These are phyloP conservation scores for Jaenimonas drosophilae DNA, from an alignment of 208 protist species.

Conservation along the genomic window DNA sequence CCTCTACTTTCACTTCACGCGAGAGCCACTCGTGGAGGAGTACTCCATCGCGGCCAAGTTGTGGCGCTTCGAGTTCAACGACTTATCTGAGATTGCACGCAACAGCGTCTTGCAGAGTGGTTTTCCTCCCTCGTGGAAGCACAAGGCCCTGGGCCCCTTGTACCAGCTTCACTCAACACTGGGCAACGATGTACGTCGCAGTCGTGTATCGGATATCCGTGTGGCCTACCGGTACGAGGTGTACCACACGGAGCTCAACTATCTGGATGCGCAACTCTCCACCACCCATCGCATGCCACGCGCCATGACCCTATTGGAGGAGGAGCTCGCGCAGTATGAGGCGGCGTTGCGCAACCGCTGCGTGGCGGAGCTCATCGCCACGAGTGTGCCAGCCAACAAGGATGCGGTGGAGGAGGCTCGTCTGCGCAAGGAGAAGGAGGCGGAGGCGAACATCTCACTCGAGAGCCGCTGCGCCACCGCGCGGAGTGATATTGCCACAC, in stretches of 20 bases:
- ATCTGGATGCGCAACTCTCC: constrained; percentile 65
- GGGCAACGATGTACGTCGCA: constrained; percentile 91
- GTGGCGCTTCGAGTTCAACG: constrained; percentile 94
- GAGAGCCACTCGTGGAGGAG: constrained; percentile 98
- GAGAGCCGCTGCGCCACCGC: not conserved
- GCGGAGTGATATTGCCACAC: not conserved
- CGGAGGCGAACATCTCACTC: not conserved
- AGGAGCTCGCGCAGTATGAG: constrained; percentile 62
- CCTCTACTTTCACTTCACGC: constrained; percentile 91
- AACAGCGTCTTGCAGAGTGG: constrained; percentile 95
- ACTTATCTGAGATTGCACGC: constrained; percentile 98
- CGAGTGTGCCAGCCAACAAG: not conserved
- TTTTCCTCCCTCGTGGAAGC: constrained; percentile 92
- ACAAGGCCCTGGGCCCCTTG: constrained; percentile 87
- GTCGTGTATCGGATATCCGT: constrained; percentile 95
- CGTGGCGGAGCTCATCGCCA: not conserved
- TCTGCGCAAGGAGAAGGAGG: constrained; percentile 1
- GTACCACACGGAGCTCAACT: constrained; percentile 87
- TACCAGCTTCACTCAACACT: constrained; percentile 83
- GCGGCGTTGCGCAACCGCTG: constrained; percentile 12
- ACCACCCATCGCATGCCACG: constrained; percentile 38
- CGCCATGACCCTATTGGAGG: constrained; percentile 54
- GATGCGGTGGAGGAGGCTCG: not conserved
- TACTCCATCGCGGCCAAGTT: constrained; percentile 97
- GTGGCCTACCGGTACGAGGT: constrained; percentile 92